Evolutionary conservation across 805 yeast species (phyloP), one percentile per base, ranked within the genome.

Genomic region (Dipodascopsis uninucleata): DNA sequence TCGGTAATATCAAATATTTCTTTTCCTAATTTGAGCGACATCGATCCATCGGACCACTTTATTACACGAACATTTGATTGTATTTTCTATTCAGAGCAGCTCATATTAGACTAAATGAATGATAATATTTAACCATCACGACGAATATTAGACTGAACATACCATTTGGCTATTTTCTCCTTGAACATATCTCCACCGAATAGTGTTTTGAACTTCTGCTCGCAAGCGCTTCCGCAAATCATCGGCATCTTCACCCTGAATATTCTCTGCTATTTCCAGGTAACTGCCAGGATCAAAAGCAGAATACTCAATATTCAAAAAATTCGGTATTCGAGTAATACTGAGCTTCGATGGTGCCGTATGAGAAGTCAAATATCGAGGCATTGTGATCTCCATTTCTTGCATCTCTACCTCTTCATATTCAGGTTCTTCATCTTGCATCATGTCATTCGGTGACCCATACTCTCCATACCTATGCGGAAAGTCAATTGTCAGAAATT

Each of bases 31-130:
- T 86, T 89, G 56, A 93, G 69, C 1, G 97, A 88, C 52, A 79
- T 67, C 3, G 86, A 72, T 1, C 98, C 98, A 65, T 93, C 97
- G 44, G 84, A 82, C 98, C 98, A 93, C 63, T 86, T 84, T 28
- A 93, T 76, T 45, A 90, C 79, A 60, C 89, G 86, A 4, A 96
- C 81, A 61, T 93, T 93, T 7, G 95, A 82, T 62, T 88, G 95
- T 57, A 85, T 76, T 53, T 36, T 33, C 49, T 49, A 22, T 16
- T 9, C 3, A 5, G n/a, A 25, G 25, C 17, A 14, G 24, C n/a
- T 10, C 20, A n/a, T 17, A 5, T 22, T 20, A 14, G n/a, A 24
- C 26, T 17, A 12, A 9, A n/a, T 17, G 12, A 1, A 28, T 4
- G 17, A 7, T 8, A 14, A 18, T 35, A n/a, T 18, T 18, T 7